A percentile compares a stretch with the other conserved stretches of the same genome.
These are phyloP conservation scores for Phytophthora macrochlamydospora DNA, from an alignment of 352 stramenopile genomes.

Conservation along the genomic window DNA sequence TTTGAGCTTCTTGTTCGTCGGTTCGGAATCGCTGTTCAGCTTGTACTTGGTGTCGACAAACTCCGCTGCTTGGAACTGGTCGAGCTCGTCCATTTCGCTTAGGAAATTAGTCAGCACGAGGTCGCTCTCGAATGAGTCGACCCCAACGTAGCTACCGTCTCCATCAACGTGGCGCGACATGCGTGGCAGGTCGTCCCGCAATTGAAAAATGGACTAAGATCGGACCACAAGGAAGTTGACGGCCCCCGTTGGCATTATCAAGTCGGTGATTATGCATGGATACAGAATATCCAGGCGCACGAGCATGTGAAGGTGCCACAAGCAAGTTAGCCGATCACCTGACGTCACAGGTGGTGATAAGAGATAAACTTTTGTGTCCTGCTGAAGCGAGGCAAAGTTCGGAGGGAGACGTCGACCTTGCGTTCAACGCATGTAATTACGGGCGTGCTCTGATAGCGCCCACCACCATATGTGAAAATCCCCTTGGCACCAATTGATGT, in stretches of 20 bases:
- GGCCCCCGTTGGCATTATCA: conserved; percentile 1
- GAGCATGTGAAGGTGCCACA: not conserved
- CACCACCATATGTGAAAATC: too few species aligned
- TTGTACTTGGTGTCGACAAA: not conserved
- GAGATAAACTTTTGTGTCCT: not conserved
- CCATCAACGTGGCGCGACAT: conserved; percentile 11
- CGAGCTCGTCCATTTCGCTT: conserved; percentile 22
- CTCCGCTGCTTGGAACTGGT: conserved; percentile 4
- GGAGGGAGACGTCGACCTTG: not conserved
- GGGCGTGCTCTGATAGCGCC: too few species aligned
- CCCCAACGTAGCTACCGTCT: not conserved
- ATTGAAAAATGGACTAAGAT: conserved; percentile 27
- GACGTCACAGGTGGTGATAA: not conserved
- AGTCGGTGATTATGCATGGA: not conserved
- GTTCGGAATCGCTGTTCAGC: not conserved
- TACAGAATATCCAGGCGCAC: conserved; percentile 19
- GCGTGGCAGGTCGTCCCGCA: conserved; percentile 7
- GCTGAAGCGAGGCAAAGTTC: too few species aligned
- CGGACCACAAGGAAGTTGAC: not conserved
- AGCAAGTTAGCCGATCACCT: conserved; percentile 4
- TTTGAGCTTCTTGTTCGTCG: conserved; percentile 8
- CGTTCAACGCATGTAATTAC: too few species aligned
- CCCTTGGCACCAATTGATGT: too few species aligned
- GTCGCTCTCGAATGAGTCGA: conserved; percentile 20
- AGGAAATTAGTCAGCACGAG: conserved; percentile 23